Conservation (phyloP, 2,329 filamentous ascomycete genomes). For the Coniosporium tulheliwenetii region DNA sequence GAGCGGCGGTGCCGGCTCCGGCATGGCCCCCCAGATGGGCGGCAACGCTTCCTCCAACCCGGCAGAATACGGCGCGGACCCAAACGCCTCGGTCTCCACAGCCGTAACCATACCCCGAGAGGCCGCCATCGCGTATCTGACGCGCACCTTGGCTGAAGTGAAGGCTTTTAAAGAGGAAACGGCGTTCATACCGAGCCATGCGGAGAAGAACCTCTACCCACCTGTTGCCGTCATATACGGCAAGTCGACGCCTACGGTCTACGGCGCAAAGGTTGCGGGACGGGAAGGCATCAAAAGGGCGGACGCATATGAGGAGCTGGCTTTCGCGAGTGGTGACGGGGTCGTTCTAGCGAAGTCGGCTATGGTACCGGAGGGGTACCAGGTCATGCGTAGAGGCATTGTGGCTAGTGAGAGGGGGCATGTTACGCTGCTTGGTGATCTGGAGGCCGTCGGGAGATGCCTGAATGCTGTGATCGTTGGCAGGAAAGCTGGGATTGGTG, state of each 20-base stretch:
- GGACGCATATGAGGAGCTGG: conserved; percentile 73
- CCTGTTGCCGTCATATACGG: conserved; percentile 74
- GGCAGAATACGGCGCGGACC: conserved; percentile 7
- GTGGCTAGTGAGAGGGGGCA: conserved; percentile 75
- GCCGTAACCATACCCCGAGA: conserved; percentile 38
- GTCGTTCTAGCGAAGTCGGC: conserved; percentile 75
- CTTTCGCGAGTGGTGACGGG: conserved; percentile 77
- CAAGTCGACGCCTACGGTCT: conserved; percentile 74
- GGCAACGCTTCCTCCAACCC: conserved; percentile 14
- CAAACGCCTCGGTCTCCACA: conserved; percentile 13
- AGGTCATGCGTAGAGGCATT: conserved; percentile 54
- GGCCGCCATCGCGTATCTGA: conserved; percentile 50
- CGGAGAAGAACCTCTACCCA: conserved; percentile 58
- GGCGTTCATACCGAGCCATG: conserved; percentile 42
- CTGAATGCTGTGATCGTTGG: conserved; percentile 53
- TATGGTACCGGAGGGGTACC: conserved; percentile 71
- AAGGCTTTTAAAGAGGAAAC: conserved; percentile 65
- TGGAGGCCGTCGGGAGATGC: conserved; percentile 64
- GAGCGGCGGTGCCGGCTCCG: conserved; percentile 12
- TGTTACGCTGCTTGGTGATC: conserved; percentile 71
- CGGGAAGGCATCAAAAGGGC: conserved; percentile 58
- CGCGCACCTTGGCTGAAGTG: conserved; percentile 54
- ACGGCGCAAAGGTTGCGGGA: conserved; percentile 58
- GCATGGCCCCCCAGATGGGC: conserved; percentile 33
- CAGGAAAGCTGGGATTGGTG: conserved; percentile 56